A percentile compares a stretch with the other conserved stretches of the same genome.
Evolutionary conservation across 2,329 filamentous ascomycete genomes (phyloP).

Genomic region (Diaporthe capsici): DNA sequence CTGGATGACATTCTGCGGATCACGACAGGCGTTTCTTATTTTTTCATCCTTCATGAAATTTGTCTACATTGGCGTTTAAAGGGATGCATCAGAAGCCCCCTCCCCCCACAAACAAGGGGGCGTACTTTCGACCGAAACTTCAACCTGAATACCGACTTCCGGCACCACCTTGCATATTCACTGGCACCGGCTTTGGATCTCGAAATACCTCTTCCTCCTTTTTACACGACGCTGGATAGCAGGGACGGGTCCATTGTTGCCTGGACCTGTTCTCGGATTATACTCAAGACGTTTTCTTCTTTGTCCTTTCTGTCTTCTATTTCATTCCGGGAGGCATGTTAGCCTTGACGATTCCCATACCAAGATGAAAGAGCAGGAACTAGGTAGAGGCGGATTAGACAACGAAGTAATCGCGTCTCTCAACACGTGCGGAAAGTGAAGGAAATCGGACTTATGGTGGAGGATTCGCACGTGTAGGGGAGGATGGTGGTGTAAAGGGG

Average conservation of each 20-base stretch:
- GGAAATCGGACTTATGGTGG: not conserved
- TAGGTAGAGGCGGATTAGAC: slow-evolving; percentile 17
- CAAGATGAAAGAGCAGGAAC: slow-evolving; percentile 15
- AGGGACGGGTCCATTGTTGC: not conserved
- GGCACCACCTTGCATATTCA: slow-evolving; percentile 35
- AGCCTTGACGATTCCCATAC: slow-evolving; percentile 2
- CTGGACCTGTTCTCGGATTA: not conserved
- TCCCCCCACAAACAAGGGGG: not conserved
- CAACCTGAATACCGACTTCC: slow-evolving; percentile 16
- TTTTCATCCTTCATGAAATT: not conserved
- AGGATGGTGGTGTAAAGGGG: not conserved
- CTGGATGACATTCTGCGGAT: slow-evolving; percentile 17
- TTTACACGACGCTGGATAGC: slow-evolving; percentile 16
- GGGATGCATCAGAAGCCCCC: slow-evolving; percentile 27
- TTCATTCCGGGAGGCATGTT: not conserved
- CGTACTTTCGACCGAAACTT: slow-evolving; percentile 8
- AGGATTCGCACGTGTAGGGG: not conserved
- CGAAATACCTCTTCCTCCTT: not conserved
- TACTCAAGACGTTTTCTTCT: not conserved
- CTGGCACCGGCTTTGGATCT: slow-evolving; percentile 38
- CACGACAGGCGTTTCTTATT: slow-evolving; percentile 10
- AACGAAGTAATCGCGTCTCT: not conserved
- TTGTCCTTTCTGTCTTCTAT: slow-evolving; percentile 1
- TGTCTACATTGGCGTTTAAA: slow-evolving; percentile 28
- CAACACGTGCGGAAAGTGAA: not conserved